Evolutionary conservation across 2,329 filamentous ascomycete genomes (phyloP).

Genomic region (Exophiala calicioides): DNA sequence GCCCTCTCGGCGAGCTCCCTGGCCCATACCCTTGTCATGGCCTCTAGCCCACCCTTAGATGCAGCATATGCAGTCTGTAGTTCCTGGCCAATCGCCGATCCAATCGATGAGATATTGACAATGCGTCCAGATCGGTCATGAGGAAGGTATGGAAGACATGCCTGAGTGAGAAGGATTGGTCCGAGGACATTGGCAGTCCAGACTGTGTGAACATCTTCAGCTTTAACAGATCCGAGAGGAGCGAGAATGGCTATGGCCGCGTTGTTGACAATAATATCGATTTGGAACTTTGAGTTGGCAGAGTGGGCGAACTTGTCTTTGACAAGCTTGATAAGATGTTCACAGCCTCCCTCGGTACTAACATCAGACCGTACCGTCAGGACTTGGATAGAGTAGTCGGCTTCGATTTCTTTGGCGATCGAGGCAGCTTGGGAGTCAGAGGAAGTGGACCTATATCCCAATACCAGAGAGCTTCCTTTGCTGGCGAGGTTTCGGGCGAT

Average conservation of each 20-base stretch:
- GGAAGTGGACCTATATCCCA: conserved; percentile 68
- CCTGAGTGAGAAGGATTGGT: conserved; percentile 75
- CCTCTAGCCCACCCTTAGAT: conserved; percentile 67
- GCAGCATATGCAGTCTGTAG: conserved; percentile 65
- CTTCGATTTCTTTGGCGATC: conserved; percentile 54
- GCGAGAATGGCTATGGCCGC: not conserved
- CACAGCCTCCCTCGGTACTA: too few relatives aligned
- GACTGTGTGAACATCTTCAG: not conserved
- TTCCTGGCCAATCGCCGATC: conserved; percentile 58
- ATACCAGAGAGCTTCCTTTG: conserved; percentile 67
- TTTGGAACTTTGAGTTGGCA: too few relatives aligned
- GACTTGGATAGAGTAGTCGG: too few relatives aligned
- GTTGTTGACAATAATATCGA: conserved; percentile 7
- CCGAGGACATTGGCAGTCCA: not conserved
- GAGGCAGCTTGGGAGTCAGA: conserved; percentile 57
- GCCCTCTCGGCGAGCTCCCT: conserved; percentile 62
- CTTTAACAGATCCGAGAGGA: not conserved
- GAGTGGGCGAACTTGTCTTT: too few relatives aligned
- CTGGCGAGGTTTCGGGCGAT: conserved; percentile 67
- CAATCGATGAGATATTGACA: conserved; percentile 63
- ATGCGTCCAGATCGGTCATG: conserved; percentile 66
- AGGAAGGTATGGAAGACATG: conserved; percentile 68
- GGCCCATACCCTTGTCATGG: conserved; percentile 70
- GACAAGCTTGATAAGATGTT: too few relatives aligned
- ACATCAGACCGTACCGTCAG: too few relatives aligned